Conservation (phyloP, 1,284 basidiomycete species). For the Marasmius oreades region DNA sequence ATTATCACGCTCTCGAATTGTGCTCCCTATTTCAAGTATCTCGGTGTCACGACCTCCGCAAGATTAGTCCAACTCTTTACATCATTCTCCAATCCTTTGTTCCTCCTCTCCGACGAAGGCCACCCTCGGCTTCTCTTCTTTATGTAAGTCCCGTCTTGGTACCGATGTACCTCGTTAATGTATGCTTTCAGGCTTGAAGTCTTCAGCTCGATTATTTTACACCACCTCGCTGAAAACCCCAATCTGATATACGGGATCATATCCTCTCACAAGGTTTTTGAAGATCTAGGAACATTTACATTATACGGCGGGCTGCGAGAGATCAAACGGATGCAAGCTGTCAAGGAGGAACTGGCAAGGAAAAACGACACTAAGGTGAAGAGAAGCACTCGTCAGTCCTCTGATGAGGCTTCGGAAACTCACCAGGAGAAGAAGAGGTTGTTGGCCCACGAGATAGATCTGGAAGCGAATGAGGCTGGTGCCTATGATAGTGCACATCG, state of each 20-base stretch:
- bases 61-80: slow-evolving; percentile 85
- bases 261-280: slow-evolving; percentile 77
- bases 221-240: slow-evolving; percentile 75
- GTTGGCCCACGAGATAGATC: slow-evolving; percentile 43
- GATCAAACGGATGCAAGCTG: slow-evolving; percentile 69
- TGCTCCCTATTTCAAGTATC: slow-evolving; percentile 80
- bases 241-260: slow-evolving; percentile 87
- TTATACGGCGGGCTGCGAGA: slow-evolving; percentile 80
- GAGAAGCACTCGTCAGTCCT: slow-evolving; percentile 25
- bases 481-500: slow-evolving; percentile 5
- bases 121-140: slow-evolving; percentile 92
- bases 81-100: slow-evolving; percentile 85
- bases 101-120: slow-evolving; percentile 90
- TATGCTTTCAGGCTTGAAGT: slow-evolving; percentile 69
- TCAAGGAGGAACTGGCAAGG: slow-evolving; percentile 62
- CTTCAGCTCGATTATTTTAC: slow-evolving; percentile 80
- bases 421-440: slow-evolving; percentile 62
- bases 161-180: slow-evolving; percentile 1
- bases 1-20: slow-evolving; percentile 88
- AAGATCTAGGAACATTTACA: slow-evolving; percentile 87
- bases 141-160: slow-evolving; percentile 46
- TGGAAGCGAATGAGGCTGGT: slow-evolving; percentile 17
- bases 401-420: slow-evolving; percentile 32
- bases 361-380: slow-evolving; percentile 38
- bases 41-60: slow-evolving; percentile 80